phyloP scores from a whole-genome alignment of 2,329 filamentous ascomycete genomes.

The Aureobasidium sp. region DNA sequence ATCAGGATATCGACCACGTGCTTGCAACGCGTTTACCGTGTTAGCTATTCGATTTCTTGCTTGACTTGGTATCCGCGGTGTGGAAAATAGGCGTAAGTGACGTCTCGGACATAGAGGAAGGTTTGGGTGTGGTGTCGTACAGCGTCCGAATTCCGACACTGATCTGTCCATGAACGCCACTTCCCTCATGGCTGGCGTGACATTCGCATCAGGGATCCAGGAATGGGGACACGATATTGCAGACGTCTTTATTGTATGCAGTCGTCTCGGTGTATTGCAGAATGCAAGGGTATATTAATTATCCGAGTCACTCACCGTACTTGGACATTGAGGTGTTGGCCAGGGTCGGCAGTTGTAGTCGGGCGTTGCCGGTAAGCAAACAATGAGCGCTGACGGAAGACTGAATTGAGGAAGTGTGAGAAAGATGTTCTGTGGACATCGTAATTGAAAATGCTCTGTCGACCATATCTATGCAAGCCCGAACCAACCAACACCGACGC shows the following conservation, averaged over 20 bases:
- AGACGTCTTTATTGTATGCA: too few species aligned
- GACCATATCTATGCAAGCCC: not conserved
- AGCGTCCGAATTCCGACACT: not conserved
- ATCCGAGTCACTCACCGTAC: too few species aligned
- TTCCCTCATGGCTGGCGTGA: not conserved
- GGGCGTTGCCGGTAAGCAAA: too few species aligned
- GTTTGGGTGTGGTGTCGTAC: not conserved
- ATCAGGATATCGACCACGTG: not conserved
- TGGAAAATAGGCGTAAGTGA: not conserved
- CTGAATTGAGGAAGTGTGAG: not conserved
- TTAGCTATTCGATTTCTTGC: not conserved
- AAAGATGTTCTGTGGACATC: not conserved
- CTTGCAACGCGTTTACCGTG: not conserved
- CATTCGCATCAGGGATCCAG: not conserved
- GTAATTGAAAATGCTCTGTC: not conserved
- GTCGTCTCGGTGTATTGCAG: too few species aligned
- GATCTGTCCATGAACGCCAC: not conserved
- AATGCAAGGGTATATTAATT: too few species aligned
- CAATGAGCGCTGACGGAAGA: not conserved
- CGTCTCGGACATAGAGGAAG: too few species aligned
- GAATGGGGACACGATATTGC: not conserved
- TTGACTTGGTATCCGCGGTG: not conserved
- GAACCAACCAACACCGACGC: conserved; percentile 23
- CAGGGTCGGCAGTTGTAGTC: too few species aligned
- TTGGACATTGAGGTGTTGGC: too few species aligned